Evolutionary conservation across 495 filamentous ascomycete genomes (phyloP).

Genomic region (Hypoxylon lienhwacheense): DNA sequence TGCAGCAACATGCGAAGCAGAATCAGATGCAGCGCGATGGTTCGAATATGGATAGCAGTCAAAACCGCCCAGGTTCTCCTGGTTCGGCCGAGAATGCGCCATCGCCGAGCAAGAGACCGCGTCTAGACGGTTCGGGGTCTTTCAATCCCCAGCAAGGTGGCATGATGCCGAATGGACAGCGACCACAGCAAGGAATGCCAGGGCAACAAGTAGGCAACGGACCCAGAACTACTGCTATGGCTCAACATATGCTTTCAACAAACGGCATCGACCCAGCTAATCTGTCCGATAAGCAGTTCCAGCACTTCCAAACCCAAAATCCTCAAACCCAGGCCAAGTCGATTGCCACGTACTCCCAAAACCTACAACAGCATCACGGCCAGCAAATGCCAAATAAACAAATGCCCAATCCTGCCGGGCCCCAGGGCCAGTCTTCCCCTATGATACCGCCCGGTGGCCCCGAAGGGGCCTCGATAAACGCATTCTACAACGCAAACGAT

Average conservation of each 20-base stretch:
- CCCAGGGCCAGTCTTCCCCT: slow-evolving; percentile 70
- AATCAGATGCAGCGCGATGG: slow-evolving; percentile 83
- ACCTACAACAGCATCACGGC: slow-evolving; percentile 77
- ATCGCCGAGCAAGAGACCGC: slow-evolving; percentile 89
- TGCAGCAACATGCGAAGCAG: slow-evolving; percentile 62
- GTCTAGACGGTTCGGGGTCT: slow-evolving; percentile 68
- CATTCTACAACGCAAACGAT: slow-evolving; percentile 65
- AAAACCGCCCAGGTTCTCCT: slow-evolving; percentile 77
- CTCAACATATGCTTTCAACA: slow-evolving; percentile 67
- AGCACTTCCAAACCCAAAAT: slow-evolving; percentile 65
- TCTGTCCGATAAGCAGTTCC: slow-evolving; percentile 76
- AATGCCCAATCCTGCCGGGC: slow-evolving; percentile 55
- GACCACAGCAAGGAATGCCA: slow-evolving; percentile 70
- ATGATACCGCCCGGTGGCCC: slow-evolving; percentile 76
- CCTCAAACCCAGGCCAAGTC: slow-evolving; percentile 71
- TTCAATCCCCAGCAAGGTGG: slow-evolving; percentile 68
- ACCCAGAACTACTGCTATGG: slow-evolving; percentile 52
- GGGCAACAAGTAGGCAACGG: slow-evolving; percentile 68
- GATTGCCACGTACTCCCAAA: slow-evolving; percentile 82
- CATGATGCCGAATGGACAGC: slow-evolving; percentile 78
- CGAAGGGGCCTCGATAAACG: slow-evolving; percentile 62
- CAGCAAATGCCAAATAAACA: slow-evolving; percentile 74
- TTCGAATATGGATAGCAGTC: slow-evolving; percentile 84
- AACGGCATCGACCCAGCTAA: slow-evolving; percentile 74
- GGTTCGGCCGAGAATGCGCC: slow-evolving; percentile 83